Base-by-base conservation (phyloP, 352 stramenopile species). In the Globisporangium spiculum region DNA sequence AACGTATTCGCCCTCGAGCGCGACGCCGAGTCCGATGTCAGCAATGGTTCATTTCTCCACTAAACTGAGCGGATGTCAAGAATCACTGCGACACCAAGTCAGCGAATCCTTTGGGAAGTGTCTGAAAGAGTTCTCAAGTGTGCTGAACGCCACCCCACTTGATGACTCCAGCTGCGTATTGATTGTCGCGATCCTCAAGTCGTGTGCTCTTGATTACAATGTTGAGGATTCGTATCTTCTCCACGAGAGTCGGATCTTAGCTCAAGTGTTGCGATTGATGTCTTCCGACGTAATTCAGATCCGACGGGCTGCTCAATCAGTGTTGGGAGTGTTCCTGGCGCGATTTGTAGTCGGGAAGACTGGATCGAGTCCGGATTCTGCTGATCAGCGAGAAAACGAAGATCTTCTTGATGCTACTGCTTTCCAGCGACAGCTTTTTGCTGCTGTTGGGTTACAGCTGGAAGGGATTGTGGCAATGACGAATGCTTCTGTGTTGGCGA, bases 351-450 rank as follows among this genome's bases (percentile, higher is more conserved):
- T 75, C 32, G 71, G 67, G 26, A 79, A 79, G 65, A 18, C 71
- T 0, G 62, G 59, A 18, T 66, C 74, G 30, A 71, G 6, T 44
- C 9, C 58, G 14, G 64, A 80, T 60, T 60, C 59, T 36, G 60
- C 34, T 22, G 46, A 69, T 24, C 26, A 59, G 1, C 56, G 68
- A 44, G 58, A 20, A 6, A 32, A 54, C 18, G 63, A 65, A n/a
- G 74, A 88, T 34, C 52, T 22, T 1, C 57, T 76, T 24, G 76
- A 88, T 60, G 68, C 72, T 7, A 83, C 73, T 6, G 60, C 57
- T n/a, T 93, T 94, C 44, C 86, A 94, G 66, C 77, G 76, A 0
- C 83, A 90, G 32, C 55, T 94, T 6, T 88, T 93, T 68, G 68
- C 81, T 7, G 78, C 83, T 41, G 84, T 94, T 63, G 78, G 81